Evolutionary conservation across 768 basidiomycete genomes (phyloP).

Genomic region (Boletus rubropictus): DNA sequence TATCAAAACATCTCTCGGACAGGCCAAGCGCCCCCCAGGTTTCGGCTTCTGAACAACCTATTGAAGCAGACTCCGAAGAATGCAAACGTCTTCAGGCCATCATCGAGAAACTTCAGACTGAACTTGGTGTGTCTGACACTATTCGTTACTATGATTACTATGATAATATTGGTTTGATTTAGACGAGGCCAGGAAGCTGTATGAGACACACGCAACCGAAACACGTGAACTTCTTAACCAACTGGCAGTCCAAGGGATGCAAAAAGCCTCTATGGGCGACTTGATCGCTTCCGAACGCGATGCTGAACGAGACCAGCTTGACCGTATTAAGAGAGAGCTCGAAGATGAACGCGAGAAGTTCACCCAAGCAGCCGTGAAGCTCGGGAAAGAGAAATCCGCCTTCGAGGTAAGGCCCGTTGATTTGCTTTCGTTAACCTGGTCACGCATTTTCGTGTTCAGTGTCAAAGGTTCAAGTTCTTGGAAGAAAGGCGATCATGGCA

Average conservation of each 20-base stretch:
- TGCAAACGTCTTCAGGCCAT: conserved; percentile 44
- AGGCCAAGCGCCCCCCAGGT: conserved; percentile 7
- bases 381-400: conserved; percentile 58
- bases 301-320: conserved; percentile 49
- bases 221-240: conserved; percentile 53
- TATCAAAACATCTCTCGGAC: conserved; percentile 24
- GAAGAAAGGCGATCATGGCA: conserved; percentile 77
- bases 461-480: conserved; percentile 51
- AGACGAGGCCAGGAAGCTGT: conserved; percentile 48
- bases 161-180: conserved; percentile 5
- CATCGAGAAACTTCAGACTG: conserved; percentile 46
- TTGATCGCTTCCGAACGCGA: conserved; percentile 47
- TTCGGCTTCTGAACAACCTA: conserved; percentile 12
- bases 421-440: background rate
- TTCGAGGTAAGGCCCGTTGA: conserved; percentile 51
- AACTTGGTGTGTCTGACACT: conserved; percentile 46
- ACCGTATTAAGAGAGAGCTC: conserved; percentile 48
- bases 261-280: conserved; percentile 35
- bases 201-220: conserved; percentile 37
- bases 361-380: conserved; percentile 54
- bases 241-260: conserved; percentile 39
- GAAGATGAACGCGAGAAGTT: conserved; percentile 62
- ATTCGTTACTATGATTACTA: background rate
- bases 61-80: conserved; percentile 35
- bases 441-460: conserved; percentile 34